Percentiles rank a stretch among this genome's conserved stretches.
Evolutionary conservation across 2,329 filamentous ascomycete genomes (phyloP).

Genomic region (Fusarium nygamai): DNA sequence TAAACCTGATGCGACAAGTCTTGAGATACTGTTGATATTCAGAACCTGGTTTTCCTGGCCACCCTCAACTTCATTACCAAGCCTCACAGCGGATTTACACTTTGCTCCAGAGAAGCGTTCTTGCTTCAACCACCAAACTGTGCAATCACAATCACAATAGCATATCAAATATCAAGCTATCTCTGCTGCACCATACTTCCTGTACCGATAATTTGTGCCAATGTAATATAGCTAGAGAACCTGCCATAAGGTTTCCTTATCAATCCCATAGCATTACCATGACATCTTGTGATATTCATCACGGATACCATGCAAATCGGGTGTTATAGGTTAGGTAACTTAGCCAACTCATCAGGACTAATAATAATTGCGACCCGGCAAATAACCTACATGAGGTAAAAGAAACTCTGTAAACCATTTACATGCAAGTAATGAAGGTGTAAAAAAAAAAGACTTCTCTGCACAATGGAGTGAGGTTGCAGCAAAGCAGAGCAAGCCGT

Average conservation of each 20-base stretch:
- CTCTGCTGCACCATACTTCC: rapidly evolving
- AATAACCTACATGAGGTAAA: not conserved
- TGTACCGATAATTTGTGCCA: rapidly evolving
- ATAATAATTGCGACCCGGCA: too few relatives aligned
- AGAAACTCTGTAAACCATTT: not conserved
- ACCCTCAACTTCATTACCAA: too few relatives aligned
- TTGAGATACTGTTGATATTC: too few relatives aligned
- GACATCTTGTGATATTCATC: not conserved
- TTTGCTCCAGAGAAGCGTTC: too few relatives aligned
- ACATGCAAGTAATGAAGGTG: not conserved
- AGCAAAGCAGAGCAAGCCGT: too few relatives aligned
- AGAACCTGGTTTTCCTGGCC: too few relatives aligned
- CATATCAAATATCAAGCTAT: not conserved
- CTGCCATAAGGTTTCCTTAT: rapidly evolving
- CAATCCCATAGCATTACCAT: not conserved
- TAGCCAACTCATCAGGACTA: not conserved
- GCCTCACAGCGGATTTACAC: too few relatives aligned
- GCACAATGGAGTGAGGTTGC: too few relatives aligned
- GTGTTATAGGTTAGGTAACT: not conserved
- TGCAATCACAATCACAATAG: too few relatives aligned
- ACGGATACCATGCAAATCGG: rapidly evolving
- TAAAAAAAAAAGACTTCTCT: too few relatives aligned
- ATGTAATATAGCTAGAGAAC: rapidly evolving
- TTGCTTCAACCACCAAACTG: too few relatives aligned
- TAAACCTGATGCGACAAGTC: too few relatives aligned